Evolutionary conservation across 768 basidiomycete genomes (phyloP).

Genomic region (Tubosaeta sp.): DNA sequence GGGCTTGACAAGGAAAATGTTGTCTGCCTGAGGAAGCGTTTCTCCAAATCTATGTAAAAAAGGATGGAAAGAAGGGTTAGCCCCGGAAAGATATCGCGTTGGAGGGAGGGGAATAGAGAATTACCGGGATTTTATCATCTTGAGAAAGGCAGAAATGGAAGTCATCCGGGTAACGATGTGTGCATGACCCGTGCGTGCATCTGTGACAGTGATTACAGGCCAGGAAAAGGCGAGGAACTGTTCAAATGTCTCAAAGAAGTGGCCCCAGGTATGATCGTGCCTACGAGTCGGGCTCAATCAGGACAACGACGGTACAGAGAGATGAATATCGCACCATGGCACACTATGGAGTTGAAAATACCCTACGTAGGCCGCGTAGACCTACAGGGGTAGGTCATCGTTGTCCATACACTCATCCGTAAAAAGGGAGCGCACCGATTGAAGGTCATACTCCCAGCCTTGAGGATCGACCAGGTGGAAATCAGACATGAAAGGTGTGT

Average conservation of each 20-base stretch:
- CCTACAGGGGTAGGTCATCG: constrained; percentile 26
- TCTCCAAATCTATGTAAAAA: constrained; percentile 56
- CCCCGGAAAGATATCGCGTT: neutral
- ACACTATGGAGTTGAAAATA: constrained; percentile 69
- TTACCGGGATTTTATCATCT: constrained; percentile 82
- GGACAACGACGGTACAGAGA: neutral
- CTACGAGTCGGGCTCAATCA: constrained; percentile 31
- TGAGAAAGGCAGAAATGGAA: constrained; percentile 69
- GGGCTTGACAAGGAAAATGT: constrained; percentile 63
- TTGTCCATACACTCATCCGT: neutral
- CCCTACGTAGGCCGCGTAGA: constrained; percentile 76
- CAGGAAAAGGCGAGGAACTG: constrained; percentile 78
- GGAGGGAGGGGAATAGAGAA: neutral
- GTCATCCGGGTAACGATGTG: constrained; percentile 77
- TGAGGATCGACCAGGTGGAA: constrained; percentile 70
- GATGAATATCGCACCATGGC: constrained; percentile 46
- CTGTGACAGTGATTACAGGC: constrained; percentile 78
- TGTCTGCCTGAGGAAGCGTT: constrained; percentile 65
- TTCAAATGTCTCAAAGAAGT: constrained; percentile 73
- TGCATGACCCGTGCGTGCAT: constrained; percentile 62
- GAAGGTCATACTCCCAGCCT: constrained; percentile 79
- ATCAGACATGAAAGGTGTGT: constrained; percentile 46
- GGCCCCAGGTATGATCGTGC: constrained; percentile 80
- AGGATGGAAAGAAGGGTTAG: neutral
- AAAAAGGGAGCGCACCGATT: constrained; percentile 50